Percentiles rank a stretch among this genome's conserved stretches.
Evolutionary conservation across 495 filamentous ascomycete genomes (phyloP).

Genomic region (Talaromyces ruber): DNA sequence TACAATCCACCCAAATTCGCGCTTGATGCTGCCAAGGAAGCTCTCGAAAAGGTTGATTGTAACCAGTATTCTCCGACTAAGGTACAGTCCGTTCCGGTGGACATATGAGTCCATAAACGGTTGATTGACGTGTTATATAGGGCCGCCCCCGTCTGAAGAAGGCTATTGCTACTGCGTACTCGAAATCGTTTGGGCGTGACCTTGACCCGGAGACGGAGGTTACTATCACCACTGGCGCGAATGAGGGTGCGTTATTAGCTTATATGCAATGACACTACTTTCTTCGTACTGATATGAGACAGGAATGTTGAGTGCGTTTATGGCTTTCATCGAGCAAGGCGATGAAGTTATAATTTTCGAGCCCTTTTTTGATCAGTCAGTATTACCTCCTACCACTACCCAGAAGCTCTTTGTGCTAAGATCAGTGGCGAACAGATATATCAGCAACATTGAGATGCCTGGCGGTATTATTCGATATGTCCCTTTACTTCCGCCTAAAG

Average conservation of each 20-base stretch:
- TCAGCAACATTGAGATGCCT: conserved; percentile 95
- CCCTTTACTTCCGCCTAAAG: conserved; percentile 80
- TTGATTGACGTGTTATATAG: conserved; percentile 18
- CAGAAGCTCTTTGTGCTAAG: neutral
- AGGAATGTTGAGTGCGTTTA: conserved; percentile 90
- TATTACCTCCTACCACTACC: neutral
- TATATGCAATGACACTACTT: too few relatives aligned
- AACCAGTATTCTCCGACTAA: conserved; percentile 97
- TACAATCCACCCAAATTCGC: conserved; percentile 95
- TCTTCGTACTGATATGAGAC: neutral
- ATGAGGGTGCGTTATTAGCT: conserved; percentile 57
- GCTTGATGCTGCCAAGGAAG: conserved; percentile 79
- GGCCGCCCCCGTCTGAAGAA: conserved; percentile 85
- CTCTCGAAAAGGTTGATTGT: conserved; percentile 88
- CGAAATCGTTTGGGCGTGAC: conserved; percentile 68
- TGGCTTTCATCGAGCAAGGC: conserved; percentile 89
- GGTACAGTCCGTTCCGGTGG: conserved; percentile 23
- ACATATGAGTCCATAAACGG: neutral
- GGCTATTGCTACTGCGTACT: conserved; percentile 84
- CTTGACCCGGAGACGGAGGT: conserved; percentile 87
- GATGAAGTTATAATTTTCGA: conserved; percentile 98
- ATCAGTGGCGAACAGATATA: conserved; percentile 48
- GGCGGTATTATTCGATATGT: conserved; percentile 92
- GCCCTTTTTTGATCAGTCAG: conserved; percentile 95
- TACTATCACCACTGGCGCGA: conserved; percentile 91